Conservation (phyloP, 768 basidiomycete genomes). For the Pisolithus marmoratus region DNA sequence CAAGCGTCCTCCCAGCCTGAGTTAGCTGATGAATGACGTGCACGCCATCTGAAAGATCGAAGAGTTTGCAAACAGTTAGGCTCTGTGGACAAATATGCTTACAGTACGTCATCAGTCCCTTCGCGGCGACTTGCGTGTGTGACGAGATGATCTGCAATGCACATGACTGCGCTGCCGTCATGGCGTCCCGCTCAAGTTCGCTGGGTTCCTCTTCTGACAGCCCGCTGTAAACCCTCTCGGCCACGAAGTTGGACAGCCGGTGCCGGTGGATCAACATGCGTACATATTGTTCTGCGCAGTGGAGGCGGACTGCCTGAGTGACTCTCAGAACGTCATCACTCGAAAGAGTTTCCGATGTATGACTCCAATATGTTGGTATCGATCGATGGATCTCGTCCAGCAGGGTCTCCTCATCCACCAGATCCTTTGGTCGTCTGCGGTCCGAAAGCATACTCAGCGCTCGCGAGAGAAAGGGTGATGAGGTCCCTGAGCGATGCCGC, state of each 20-base stretch:
- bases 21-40: constrained; percentile 95
- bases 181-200: constrained; percentile 73
- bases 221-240: constrained; percentile 52
- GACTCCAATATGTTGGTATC: constrained; percentile 74
- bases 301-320: constrained; percentile 81
- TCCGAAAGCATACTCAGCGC: constrained; percentile 68
- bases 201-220: constrained; percentile 47
- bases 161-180: constrained; percentile 68
- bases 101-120: constrained; percentile 94
- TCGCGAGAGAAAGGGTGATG: constrained; percentile 71
- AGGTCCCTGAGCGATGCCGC: constrained; percentile 47
- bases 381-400: constrained; percentile 73
- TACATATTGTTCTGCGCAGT: constrained; percentile 84
- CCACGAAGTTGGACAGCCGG: constrained; percentile 72
- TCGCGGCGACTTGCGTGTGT: constrained; percentile 79
- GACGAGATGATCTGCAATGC: constrained; percentile 79
- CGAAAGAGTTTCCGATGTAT: constrained; percentile 72
- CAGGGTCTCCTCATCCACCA: constrained; percentile 75
- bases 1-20: constrained; percentile 85
- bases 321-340: constrained; percentile 85
- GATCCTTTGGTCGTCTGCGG: constrained; percentile 52
- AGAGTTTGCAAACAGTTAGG: constrained; percentile 8
- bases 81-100: constrained; percentile 28
- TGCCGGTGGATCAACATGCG: constrained; percentile 87
- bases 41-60: constrained; percentile 63